These are phyloP conservation scores for Aspergillus niger DNA, from an alignment of 2,329 filamentous ascomycete genomes.

Conservation along the genomic window DNA sequence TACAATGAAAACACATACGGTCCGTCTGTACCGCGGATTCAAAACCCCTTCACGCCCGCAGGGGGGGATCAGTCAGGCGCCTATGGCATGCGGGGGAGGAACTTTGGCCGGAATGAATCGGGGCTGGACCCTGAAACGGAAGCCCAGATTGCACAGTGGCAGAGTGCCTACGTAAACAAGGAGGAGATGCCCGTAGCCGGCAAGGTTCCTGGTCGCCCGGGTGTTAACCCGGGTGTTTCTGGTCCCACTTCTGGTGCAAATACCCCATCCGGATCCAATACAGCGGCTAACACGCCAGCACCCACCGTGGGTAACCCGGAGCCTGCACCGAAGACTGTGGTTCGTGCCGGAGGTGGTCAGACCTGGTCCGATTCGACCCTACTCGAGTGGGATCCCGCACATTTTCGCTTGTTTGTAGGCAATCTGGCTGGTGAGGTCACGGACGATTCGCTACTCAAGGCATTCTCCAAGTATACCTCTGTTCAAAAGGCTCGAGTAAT, in stretches of 20 bases:
- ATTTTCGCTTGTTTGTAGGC: constrained; percentile 93
- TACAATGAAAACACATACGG: constrained; percentile 51
- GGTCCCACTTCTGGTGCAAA: constrained; percentile 47
- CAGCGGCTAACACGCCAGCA: constrained; percentile 43
- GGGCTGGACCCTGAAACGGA: constrained; percentile 75
- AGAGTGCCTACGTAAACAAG: constrained; percentile 77
- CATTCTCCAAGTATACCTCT: constrained; percentile 83
- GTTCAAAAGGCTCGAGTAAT: constrained; percentile 92
- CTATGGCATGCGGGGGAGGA: constrained; percentile 29
- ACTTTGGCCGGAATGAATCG: constrained; percentile 39
- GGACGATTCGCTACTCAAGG: constrained; percentile 91
- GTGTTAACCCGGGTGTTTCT: constrained; percentile 39
- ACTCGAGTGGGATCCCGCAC: constrained; percentile 92
- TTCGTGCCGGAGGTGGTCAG: constrained; percentile 85
- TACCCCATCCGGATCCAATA: constrained; percentile 32
- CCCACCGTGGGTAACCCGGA: constrained; percentile 47
- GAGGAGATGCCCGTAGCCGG: constrained; percentile 50
- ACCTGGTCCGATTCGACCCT: constrained; percentile 87
- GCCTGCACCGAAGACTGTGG: constrained; percentile 73
- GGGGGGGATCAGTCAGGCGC: constrained; percentile 40
- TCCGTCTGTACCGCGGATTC: constrained; percentile 67
- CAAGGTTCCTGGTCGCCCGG: constrained; percentile 44
- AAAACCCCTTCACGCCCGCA: constrained; percentile 77
- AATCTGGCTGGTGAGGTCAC: constrained; percentile 97
- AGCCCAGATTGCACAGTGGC: constrained; percentile 92